phyloP scores from a whole-genome alignment of 2,329 filamentous ascomycete species.

The Colletotrichum viniferum region DNA sequence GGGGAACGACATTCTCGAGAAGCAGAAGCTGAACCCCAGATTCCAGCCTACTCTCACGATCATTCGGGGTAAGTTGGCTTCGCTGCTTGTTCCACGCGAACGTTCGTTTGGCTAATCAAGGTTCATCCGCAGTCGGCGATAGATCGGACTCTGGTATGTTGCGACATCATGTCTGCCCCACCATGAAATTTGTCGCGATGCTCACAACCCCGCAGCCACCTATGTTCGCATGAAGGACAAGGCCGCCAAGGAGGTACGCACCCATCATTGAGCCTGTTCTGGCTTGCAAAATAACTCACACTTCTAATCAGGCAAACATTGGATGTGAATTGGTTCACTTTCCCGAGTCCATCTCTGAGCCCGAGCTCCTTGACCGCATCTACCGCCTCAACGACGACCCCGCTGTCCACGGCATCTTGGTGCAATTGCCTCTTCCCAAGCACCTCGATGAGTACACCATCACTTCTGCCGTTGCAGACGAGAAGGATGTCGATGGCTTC shows the following conservation, averaged over 20 bases:
- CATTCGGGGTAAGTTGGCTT: constrained; percentile 74
- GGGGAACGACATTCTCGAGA: constrained; percentile 78
- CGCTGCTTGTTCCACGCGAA: neutral
- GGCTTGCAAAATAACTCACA: neutral
- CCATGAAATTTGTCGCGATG: constrained; percentile 28
- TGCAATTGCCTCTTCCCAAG: constrained; percentile 88
- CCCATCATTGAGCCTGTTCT: neutral
- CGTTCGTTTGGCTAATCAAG: constrained; percentile 4
- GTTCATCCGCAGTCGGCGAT: constrained; percentile 72
- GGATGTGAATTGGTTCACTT: constrained; percentile 85
- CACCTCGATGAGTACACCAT: constrained; percentile 90
- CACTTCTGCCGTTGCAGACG: constrained; percentile 87
- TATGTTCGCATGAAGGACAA: constrained; percentile 99
- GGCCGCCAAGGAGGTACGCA: constrained; percentile 82
- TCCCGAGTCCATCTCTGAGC: constrained; percentile 79
- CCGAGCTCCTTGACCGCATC: constrained; percentile 85
- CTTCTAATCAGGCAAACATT: constrained; percentile 76
- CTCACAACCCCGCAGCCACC: constrained; percentile 65
- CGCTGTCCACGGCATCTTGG: constrained; percentile 86
- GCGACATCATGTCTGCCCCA: constrained; percentile 19
- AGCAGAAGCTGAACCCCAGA: constrained; percentile 81
- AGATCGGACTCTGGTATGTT: constrained; percentile 86
- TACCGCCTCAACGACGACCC: constrained; percentile 85
- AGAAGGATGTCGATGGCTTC: constrained; percentile 98
- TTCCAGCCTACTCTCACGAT: constrained; percentile 93